Percentiles rank a stretch among this genome's conserved stretches.
Conservation (phyloP, 352 stramenopile genomes). For the Phytophthora citrophthora region DNA sequence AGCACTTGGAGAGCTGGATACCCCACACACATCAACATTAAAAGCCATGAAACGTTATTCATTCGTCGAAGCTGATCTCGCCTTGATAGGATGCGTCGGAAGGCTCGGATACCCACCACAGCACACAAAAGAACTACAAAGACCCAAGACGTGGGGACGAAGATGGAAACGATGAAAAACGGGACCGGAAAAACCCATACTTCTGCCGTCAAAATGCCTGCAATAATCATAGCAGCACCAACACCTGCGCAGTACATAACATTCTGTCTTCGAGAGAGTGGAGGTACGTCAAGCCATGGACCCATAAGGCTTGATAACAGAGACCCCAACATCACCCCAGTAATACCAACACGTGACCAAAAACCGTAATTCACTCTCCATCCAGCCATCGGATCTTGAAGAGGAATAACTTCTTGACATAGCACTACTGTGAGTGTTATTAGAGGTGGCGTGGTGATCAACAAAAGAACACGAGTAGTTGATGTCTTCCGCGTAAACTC, state of each 20-base stretch:
- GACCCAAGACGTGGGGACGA: not conserved
- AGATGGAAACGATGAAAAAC: slow-evolving; percentile 11
- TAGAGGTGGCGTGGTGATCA: not conserved
- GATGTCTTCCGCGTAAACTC: not conserved
- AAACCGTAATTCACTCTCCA: slow-evolving; percentile 16
- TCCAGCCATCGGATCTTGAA: slow-evolving; percentile 8
- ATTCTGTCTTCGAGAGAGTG: not conserved
- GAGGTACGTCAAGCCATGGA: slow-evolving; percentile 4
- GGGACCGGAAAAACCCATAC: slow-evolving; percentile 18
- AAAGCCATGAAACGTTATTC: not conserved
- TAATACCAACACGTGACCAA: not conserved
- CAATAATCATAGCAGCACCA: not conserved
- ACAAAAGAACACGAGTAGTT: not conserved
- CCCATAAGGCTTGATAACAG: not conserved
- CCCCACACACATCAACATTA: slow-evolving; percentile 1
- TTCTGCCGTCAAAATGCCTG: not conserved
- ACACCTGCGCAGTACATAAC: not conserved
- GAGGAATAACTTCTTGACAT: slow-evolving; percentile 11
- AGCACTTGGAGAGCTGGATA: slow-evolving; percentile 16
- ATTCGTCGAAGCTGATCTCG: slow-evolving; percentile 5
- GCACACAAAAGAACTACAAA: not conserved
- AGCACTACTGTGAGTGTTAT: slow-evolving; percentile 1
- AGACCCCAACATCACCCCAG: not conserved
- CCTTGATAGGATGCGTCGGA: slow-evolving; percentile 2
- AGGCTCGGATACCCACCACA: not conserved